Conservation (phyloP, 73 alveolate genomes). For the Paramecium sonneborni region DNA sequence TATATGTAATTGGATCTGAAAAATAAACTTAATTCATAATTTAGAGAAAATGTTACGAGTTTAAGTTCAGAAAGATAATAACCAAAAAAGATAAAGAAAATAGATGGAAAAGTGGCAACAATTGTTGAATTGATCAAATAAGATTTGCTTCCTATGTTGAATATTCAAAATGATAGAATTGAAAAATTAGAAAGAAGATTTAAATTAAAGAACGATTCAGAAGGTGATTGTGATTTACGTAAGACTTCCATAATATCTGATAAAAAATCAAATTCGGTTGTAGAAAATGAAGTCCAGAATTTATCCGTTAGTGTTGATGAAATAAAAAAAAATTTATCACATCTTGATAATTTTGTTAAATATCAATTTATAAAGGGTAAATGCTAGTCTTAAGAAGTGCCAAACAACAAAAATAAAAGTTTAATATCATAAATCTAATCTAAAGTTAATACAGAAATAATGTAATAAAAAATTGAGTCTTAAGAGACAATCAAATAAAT, state of each 20-base stretch:
- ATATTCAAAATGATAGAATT: not conserved
- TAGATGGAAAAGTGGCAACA: not conserved
- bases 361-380: not conserved
- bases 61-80: not conserved
- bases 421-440: not conserved
- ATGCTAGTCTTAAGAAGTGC: not conserved
- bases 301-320: slow-evolving; percentile 22
- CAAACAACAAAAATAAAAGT: not conserved
- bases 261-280: not conserved
- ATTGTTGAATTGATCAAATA: not conserved
- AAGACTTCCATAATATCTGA: not conserved
- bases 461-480: not conserved
- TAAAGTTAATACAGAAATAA: not conserved
- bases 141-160: not conserved
- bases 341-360: not conserved
- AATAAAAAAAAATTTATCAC: not conserved
- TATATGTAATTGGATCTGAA: not conserved
- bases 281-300: not conserved
- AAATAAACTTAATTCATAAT: not conserved
- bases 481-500: not conserved
- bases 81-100: not conserved
- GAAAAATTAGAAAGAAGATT: not conserved
- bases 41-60: not conserved
- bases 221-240: not conserved
- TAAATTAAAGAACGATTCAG: not conserved